phyloP scores from a whole-genome alignment of 2,329 filamentous ascomycete species.

The Macroventuria anomochaeta region DNA sequence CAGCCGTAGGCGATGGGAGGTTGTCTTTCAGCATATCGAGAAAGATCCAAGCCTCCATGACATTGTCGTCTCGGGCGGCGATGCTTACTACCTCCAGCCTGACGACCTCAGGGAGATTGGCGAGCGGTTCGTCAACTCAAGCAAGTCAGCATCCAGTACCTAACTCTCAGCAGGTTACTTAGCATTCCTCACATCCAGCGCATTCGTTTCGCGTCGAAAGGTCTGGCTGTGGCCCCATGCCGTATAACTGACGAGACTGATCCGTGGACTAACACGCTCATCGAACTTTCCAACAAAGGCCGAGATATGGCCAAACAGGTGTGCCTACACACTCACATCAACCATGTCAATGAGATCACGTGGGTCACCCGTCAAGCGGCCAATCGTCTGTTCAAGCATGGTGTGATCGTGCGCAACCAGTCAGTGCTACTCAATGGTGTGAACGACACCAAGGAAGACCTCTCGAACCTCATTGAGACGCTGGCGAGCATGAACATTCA shows the following conservation, averaged over 20 bases:
- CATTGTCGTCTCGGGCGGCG: conserved; percentile 68
- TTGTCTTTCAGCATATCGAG: conserved; percentile 64
- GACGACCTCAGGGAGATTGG: conserved; percentile 62
- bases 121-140: conserved; percentile 38
- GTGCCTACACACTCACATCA: conserved; percentile 70
- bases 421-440: conserved; percentile 65
- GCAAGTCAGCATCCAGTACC: not conserved
- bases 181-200: conserved; percentile 64
- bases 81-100: conserved; percentile 64
- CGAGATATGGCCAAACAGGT: conserved; percentile 63
- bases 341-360: conserved; percentile 67
- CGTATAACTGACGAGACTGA: conserved; percentile 62
- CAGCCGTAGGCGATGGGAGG: conserved; percentile 61
- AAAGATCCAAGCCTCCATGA: conserved; percentile 59
- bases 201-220: conserved; percentile 68
- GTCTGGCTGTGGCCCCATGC: conserved; percentile 64
- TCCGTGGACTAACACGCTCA: conserved; percentile 61
- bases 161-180: conserved; percentile 53
- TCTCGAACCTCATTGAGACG: conserved; percentile 60
- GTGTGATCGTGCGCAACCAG: conserved; percentile 66
- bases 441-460: conserved; percentile 63
- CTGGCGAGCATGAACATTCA: conserved; percentile 64
- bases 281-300: conserved; percentile 59
- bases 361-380: conserved; percentile 64
- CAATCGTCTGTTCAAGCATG: conserved; percentile 58